Base-by-base conservation (phyloP, 2,329 filamentous ascomycete genomes). In the Aspergillus tanneri region DNA sequence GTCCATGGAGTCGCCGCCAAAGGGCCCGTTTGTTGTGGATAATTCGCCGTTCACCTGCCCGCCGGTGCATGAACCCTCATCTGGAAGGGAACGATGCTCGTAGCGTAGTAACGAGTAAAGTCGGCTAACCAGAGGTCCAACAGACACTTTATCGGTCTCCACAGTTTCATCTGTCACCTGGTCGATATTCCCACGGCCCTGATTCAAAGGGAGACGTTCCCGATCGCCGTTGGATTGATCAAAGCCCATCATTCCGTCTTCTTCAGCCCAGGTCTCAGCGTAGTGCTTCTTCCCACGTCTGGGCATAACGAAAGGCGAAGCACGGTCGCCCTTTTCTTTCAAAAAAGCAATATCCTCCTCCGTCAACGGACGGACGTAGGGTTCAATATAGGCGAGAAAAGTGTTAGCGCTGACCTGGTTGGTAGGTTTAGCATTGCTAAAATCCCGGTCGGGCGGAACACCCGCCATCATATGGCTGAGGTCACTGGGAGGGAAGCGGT, bases 341-440 rank as follows among this genome's bases (percentile, higher is more conserved):
- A 99, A 72, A 65, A 96, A 99, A 1, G 89, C 90, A 37, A 96
- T 81, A 64, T 99, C 93, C 66, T 99, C 93, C 65, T 99, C 93
- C 0, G 86, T 88, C 59, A 95, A 87, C 0, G 87, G 84, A 5
- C 92, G 83, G 56, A 96, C 93, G 72, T 88, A 97, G 0, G 91
- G 89, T 55, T 99, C 93, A 46, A 95, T 81, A 65, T 93, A 96
- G 5, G 87, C 85, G n/a, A 87, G 86, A 69, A 99, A 99, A 2
- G 92, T 96, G 47, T 84, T 87, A 56, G 93, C 93, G 66, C 88
- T 91, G 67, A 97, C 93, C 74, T 99, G 93, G 61, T 92, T 95
- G 16, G 86, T 85, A 4, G 92, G 90, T 67, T 97, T 99, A 25
- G 90, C 87, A 65, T 84, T 95, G 66, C 89, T 96, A 63, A 96